Conservation (phyloP, 2,329 filamentous ascomycete species). For the Dothistroma pini region DNA sequence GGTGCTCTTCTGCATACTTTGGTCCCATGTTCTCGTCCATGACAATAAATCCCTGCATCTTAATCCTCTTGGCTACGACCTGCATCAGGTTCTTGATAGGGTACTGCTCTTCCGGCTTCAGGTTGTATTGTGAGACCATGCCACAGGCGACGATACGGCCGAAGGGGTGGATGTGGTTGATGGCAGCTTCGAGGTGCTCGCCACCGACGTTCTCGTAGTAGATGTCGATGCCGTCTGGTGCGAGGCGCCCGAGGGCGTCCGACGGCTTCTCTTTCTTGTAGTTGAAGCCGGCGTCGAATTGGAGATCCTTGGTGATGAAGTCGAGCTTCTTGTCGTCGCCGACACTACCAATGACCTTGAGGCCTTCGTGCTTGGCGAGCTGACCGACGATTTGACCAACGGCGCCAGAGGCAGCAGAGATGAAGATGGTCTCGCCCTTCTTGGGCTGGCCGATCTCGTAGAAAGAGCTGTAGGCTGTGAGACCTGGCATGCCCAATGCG, state of each 20-base stretch:
- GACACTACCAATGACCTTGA: conserved; percentile 75
- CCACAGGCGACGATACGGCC: conserved; percentile 63
- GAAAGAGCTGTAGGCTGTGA: conserved; percentile 71
- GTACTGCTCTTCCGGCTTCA: conserved; percentile 53
- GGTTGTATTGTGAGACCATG: conserved; percentile 78
- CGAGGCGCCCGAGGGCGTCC: conserved; percentile 66
- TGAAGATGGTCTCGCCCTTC: conserved; percentile 76
- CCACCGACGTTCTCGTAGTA: conserved; percentile 75
- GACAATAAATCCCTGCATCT: conserved; percentile 74
- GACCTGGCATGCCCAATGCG: conserved; percentile 71
- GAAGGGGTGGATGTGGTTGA: conserved; percentile 59
- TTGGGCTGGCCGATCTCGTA: conserved; percentile 72
- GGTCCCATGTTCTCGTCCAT: conserved; percentile 59
- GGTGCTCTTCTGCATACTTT: conserved; percentile 65
- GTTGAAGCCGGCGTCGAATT: conserved; percentile 75
- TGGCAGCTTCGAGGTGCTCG: conserved; percentile 66
- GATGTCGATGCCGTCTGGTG: conserved; percentile 75
- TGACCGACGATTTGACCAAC: conserved; percentile 82
- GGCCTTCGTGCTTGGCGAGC: conserved; percentile 74
- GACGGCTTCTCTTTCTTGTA: conserved; percentile 76
- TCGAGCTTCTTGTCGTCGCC: conserved; percentile 76
- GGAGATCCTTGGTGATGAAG: conserved; percentile 66
- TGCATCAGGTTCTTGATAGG: conserved; percentile 63
- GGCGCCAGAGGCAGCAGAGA: conserved; percentile 74
- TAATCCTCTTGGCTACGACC: conserved; percentile 65